Evolutionary conservation across 2,329 filamentous ascomycete genomes (phyloP).

Genomic region (Penicillium sp.): DNA sequence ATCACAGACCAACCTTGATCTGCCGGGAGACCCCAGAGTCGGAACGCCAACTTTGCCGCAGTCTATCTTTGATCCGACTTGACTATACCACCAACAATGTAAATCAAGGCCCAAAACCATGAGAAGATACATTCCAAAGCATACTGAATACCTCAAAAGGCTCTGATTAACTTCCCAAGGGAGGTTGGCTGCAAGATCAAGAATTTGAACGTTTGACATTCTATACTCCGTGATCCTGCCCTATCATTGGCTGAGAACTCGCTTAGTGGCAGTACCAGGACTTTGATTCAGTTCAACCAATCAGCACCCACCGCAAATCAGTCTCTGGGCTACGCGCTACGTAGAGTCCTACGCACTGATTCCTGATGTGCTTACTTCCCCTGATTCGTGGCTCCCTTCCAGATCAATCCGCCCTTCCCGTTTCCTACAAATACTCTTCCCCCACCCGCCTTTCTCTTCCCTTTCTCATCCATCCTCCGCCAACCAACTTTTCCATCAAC

Average conservation of each 20-base stretch:
- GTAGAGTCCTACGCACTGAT: constrained; percentile 24
- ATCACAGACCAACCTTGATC: constrained; percentile 32
- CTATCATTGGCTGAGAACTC: constrained; percentile 38
- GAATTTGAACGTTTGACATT: constrained; percentile 26
- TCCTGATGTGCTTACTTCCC: constrained; percentile 6
- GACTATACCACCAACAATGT: constrained; percentile 19
- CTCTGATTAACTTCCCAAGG: constrained; percentile 17
- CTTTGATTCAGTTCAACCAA: constrained; percentile 16
- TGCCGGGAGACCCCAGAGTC: constrained; percentile 27
- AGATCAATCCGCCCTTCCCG: constrained; percentile 38
- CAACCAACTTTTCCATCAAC: constrained; percentile 32
- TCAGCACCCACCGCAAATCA: constrained; percentile 28
- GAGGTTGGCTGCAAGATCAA: constrained; percentile 38
- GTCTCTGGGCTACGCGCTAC: constrained; percentile 32
- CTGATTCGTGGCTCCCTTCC: constrained; percentile 24
- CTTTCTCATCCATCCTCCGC: constrained; percentile 35
- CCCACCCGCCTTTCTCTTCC: constrained; percentile 40
- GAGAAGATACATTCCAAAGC: constrained; percentile 19
- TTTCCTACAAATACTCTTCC: constrained; percentile 44
- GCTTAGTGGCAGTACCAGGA: constrained; percentile 33
- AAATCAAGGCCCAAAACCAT: constrained; percentile 10
- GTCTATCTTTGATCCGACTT: constrained; percentile 27
- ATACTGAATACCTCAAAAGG: constrained; percentile 15
- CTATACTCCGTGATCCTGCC: constrained; percentile 38
- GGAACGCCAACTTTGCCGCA: constrained; percentile 25